A percentile compares a stretch with the other conserved stretches of the same genome.
phyloP scores from a whole-genome alignment of 352 stramenopile genomes.

The Phytophthora podocarpi region DNA sequence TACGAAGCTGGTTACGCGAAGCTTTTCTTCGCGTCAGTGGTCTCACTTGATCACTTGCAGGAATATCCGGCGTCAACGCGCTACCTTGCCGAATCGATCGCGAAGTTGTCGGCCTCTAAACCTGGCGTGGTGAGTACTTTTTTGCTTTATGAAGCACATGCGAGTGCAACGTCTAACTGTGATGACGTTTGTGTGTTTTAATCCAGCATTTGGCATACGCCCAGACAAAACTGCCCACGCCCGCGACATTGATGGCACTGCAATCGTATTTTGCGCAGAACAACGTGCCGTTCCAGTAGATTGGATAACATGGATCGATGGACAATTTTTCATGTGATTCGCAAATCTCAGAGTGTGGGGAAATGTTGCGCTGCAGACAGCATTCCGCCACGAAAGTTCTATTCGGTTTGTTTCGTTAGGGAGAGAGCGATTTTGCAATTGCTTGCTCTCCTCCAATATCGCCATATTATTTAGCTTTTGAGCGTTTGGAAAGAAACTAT shows the following conservation, averaged over 20 bases:
- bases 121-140: constrained; percentile 64
- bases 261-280: constrained; percentile 71
- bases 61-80: constrained; percentile 68
- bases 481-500: constrained; percentile 31
- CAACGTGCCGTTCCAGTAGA: constrained; percentile 71
- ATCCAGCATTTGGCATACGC: constrained; percentile 57
- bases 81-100: constrained; percentile 71
- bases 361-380: constrained; percentile 21
- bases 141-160: not conserved
- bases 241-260: constrained; percentile 39
- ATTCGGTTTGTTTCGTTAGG: constrained; percentile 29
- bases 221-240: constrained; percentile 45
- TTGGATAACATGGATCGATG: constrained; percentile 22
- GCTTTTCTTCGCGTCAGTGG: constrained; percentile 91
- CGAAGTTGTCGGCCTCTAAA: constrained; percentile 67
- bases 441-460: constrained; percentile 4
- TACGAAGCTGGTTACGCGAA: constrained; percentile 96
- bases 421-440: constrained; percentile 10
- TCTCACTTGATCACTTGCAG: constrained; percentile 85
- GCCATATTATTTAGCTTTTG: constrained; percentile 4
- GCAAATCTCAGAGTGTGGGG: constrained; percentile 13
- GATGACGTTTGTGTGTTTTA: constrained; percentile 19
- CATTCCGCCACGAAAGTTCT: constrained; percentile 25
- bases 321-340: constrained; percentile 12
- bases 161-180: constrained; percentile 18